A percentile compares a stretch with the other conserved stretches of the same genome.
Evolutionary conservation across 1,284 basidiomycete genomes (phyloP).

Genomic region (Cutaneotrichosporon sp.): DNA sequence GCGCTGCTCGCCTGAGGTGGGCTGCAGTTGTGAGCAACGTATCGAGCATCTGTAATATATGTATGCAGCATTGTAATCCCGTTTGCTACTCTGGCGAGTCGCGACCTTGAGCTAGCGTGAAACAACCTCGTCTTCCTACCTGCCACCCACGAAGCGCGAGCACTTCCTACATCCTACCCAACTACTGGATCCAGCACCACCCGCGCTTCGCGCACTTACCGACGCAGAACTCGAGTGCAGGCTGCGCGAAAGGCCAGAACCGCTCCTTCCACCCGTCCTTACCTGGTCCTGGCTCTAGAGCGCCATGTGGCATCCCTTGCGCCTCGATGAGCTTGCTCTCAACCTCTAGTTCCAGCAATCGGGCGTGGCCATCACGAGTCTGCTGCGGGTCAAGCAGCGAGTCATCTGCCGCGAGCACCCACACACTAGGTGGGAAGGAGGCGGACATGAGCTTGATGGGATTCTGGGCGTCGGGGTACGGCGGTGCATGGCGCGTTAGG

Average conservation of each 20-base stretch:
- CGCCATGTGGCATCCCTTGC: constrained; percentile 9
- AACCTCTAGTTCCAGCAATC: neutral
- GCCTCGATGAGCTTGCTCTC: constrained; percentile 1
- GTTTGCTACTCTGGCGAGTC: neutral
- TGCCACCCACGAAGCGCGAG: neutral
- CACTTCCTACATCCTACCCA: neutral
- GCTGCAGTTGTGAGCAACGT: neutral
- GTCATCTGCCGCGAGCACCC: constrained; percentile 8
- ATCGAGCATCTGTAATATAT: neutral
- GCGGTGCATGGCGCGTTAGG: neutral
- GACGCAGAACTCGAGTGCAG: constrained; percentile 7
- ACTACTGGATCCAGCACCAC: constrained; percentile 3
- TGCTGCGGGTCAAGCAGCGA: constrained; percentile 1
- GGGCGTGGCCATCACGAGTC: neutral
- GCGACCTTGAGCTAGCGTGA: neutral
- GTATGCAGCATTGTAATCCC: neutral
- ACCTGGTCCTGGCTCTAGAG: constrained; percentile 3
- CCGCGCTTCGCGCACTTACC: neutral
- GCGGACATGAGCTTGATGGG: neutral
- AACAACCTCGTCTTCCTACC: neutral
- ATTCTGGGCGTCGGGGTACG: neutral
- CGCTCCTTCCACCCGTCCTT: constrained; percentile 9
- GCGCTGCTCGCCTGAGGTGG: neutral
- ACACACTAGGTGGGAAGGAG: constrained; percentile 4
- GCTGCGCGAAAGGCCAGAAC: neutral